phyloP scores from a whole-genome alignment of 2,329 filamentous ascomycete genomes.

The Graphilbum sp. region DNA sequence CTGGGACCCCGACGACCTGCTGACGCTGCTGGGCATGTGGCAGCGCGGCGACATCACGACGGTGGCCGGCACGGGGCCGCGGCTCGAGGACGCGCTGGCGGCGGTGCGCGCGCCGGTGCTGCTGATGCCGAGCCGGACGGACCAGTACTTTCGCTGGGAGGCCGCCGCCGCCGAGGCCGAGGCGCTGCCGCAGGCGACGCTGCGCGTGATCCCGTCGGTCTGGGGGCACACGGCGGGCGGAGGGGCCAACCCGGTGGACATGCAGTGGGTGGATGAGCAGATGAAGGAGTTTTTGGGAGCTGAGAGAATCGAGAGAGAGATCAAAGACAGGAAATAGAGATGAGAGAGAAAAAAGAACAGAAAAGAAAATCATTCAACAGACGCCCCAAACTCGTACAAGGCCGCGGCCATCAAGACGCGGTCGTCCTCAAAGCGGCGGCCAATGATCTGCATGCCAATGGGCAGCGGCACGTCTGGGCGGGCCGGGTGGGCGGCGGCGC shows the following conservation, averaged over 20 bases:
- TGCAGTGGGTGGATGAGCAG: slow-evolving; percentile 3
- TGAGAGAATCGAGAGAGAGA: too few relatives aligned
- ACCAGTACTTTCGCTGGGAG: slow-evolving; percentile 69
- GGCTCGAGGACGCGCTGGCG: slow-evolving; percentile 47
- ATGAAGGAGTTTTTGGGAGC: neutral
- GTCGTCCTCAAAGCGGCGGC: slow-evolving; percentile 14
- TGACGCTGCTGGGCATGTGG: slow-evolving; percentile 51
- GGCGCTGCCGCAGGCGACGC: slow-evolving; percentile 1
- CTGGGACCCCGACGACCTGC: slow-evolving; percentile 12
- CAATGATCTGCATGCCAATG: slow-evolving; percentile 17
- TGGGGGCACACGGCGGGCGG: slow-evolving; percentile 10
- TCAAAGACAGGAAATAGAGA: too few relatives aligned
- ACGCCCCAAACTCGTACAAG: slow-evolving; percentile 14
- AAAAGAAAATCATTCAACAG: too few relatives aligned
- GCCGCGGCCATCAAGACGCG: slow-evolving; percentile 14
- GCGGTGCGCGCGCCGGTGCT: slow-evolving; percentile 57
- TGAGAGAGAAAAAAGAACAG: too few relatives aligned
- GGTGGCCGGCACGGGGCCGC: slow-evolving; percentile 53
- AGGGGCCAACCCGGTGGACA: slow-evolving; percentile 3
- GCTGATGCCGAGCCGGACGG: slow-evolving; percentile 55
- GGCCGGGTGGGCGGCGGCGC: slow-evolving; percentile 11
- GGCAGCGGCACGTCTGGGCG: slow-evolving; percentile 11
- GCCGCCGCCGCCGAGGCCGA: slow-evolving; percentile 61
- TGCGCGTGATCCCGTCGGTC: slow-evolving; percentile 5
- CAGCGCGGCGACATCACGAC: slow-evolving; percentile 54